Percentiles rank a stretch among this genome's conserved stretches.
Conservation (phyloP, 345 rosid genomes). For the Nephelium lappaceum region DNA sequence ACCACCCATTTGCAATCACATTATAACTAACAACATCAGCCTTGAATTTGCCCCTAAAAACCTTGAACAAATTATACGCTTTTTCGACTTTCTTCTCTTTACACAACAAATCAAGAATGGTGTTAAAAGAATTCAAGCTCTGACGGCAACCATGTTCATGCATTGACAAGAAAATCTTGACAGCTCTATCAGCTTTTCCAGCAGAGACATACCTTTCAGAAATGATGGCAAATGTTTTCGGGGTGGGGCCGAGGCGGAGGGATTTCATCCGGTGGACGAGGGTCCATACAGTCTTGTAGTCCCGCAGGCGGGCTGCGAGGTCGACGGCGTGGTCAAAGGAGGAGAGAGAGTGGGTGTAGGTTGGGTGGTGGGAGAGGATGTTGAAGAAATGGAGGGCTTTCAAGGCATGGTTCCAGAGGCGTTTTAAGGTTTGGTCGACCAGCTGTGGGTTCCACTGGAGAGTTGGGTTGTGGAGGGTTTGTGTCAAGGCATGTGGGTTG, state of each 20-base stretch:
- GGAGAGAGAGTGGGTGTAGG: conserved; percentile 54
- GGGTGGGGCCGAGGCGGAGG: conserved; percentile 64
- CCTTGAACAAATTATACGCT: conserved; percentile 69
- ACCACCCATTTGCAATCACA: conserved; percentile 86
- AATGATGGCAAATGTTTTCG: conserved; percentile 69
- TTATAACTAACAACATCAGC: conserved; percentile 80
- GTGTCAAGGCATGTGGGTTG: conserved; percentile 34
- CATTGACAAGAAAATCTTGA: conserved; percentile 76
- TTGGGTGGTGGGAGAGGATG: conserved; percentile 53
- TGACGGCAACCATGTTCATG: conserved; percentile 78
- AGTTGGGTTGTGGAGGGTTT: conserved; percentile 43
- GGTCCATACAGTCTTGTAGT: conserved; percentile 48
- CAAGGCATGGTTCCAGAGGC: conserved; percentile 85
- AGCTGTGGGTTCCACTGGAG: conserved; percentile 65
- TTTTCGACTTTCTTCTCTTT: conserved; percentile 74
- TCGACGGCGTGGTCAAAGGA: conserved; percentile 87
- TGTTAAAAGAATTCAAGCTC: conserved; percentile 76
- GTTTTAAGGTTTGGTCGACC: conserved; percentile 66
- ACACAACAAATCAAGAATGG: conserved; percentile 78
- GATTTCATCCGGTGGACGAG: conserved; percentile 73
- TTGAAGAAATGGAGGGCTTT: conserved; percentile 81
- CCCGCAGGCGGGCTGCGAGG: conserved; percentile 77
- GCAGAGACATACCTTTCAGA: conserved; percentile 73
- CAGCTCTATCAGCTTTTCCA: conserved; percentile 76
- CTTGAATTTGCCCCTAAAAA: conserved; percentile 59